These are phyloP conservation scores for Emydomyces testavorans DNA, from an alignment of 2,329 filamentous ascomycete species.

Conservation along the genomic window DNA sequence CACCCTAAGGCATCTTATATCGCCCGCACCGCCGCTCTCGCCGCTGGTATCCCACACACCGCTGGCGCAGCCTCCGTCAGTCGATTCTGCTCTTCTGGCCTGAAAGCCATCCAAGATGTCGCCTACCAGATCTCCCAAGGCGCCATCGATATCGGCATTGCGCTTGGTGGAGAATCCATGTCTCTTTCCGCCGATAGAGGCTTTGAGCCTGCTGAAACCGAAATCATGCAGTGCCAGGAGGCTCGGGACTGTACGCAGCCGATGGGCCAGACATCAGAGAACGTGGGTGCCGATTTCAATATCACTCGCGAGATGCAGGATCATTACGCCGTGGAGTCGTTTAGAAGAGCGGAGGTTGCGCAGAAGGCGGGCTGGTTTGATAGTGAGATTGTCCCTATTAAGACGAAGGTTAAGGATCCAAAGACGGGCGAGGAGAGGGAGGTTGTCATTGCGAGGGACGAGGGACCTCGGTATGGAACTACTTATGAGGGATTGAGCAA, in stretches of 20 bases:
- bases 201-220: constrained; percentile 52
- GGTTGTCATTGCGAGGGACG: constrained; percentile 71
- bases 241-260: constrained; percentile 77
- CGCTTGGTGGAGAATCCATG: constrained; percentile 85
- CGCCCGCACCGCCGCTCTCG: constrained; percentile 73
- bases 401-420: constrained; percentile 67
- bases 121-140: constrained; percentile 73
- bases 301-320: constrained; percentile 73
- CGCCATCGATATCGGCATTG: constrained; percentile 76
- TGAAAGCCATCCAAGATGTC: constrained; percentile 92
- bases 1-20: constrained; percentile 65
- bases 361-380: constrained; percentile 87
- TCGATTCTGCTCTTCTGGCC: constrained; percentile 93
- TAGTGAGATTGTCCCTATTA: constrained; percentile 88
- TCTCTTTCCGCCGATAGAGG: constrained; percentile 58
- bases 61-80: constrained; percentile 71
- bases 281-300: constrained; percentile 82
- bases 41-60: constrained; percentile 89
- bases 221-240: constrained; percentile 65
- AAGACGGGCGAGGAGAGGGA: constrained; percentile 67
- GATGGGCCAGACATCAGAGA: constrained; percentile 98
- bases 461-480: constrained; percentile 82
- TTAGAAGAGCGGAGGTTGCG: constrained; percentile 72
- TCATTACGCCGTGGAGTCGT: constrained; percentile 74
- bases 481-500: constrained; percentile 72